These are phyloP conservation scores for Didymella lethalis DNA, from an alignment of 2,329 filamentous ascomycete species.

Conservation along the genomic window DNA sequence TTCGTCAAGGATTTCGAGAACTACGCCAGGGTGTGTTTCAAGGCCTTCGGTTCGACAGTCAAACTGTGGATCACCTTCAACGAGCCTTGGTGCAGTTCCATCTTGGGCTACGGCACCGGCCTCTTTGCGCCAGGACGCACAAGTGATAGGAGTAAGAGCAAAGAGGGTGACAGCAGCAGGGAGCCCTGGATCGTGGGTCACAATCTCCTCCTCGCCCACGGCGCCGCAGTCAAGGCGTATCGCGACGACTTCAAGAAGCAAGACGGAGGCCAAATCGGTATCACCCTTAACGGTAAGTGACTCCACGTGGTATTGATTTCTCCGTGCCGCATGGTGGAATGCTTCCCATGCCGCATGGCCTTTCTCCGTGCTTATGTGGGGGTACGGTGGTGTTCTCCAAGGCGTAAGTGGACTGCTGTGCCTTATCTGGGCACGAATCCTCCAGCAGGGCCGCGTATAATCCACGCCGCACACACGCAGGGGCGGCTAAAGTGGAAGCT, in stretches of 20 bases:
- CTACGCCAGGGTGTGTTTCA: slow-evolving; percentile 80
- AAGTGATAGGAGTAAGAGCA: slow-evolving; percentile 74
- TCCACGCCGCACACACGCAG: slow-evolving; percentile 5
- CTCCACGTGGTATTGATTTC: slow-evolving; percentile 26
- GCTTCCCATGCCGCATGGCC: slow-evolving; percentile 9
- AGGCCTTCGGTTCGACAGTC: slow-evolving; percentile 74
- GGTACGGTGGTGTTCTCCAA: not conserved
- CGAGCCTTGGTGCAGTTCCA: slow-evolving; percentile 85
- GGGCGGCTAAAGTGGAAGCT: slow-evolving; percentile 11
- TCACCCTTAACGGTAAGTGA: slow-evolving; percentile 78
- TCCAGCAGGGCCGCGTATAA: slow-evolving; percentile 6
- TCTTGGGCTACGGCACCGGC: slow-evolving; percentile 80
- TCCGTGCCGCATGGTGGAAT: slow-evolving; percentile 13
- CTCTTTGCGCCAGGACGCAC: slow-evolving; percentile 83
- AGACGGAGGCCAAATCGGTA: slow-evolving; percentile 80
- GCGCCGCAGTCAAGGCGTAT: slow-evolving; percentile 80
- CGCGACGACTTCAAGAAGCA: slow-evolving; percentile 80
- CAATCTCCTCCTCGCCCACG: slow-evolving; percentile 81
- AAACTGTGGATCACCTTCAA: slow-evolving; percentile 93
- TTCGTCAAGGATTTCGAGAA: slow-evolving; percentile 82
- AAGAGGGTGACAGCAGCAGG: slow-evolving; percentile 74
- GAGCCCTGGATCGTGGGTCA: slow-evolving; percentile 88
- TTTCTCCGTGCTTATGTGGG: slow-evolving; percentile 13
- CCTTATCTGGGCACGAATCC: slow-evolving; percentile 4
- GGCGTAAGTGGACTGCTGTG: slow-evolving; percentile 1